Conservation (phyloP, 371 early-diverging fungal genomes). For the Mucor sp. region DNA sequence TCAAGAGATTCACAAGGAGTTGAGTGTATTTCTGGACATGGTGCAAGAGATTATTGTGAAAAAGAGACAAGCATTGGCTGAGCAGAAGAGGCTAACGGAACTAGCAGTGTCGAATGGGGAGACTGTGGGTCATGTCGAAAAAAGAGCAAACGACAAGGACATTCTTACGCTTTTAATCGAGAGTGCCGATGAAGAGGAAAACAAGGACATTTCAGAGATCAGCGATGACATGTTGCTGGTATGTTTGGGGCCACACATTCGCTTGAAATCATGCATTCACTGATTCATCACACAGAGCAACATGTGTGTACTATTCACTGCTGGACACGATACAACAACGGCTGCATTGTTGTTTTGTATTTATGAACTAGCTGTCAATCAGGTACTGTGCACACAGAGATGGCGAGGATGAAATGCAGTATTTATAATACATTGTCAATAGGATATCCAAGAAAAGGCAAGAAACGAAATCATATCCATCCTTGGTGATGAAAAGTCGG, state of each 20-base stretch:
- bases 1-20: conserved; percentile 16
- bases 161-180: conserved; percentile 13
- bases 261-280: not conserved
- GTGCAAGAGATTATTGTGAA: conserved; percentile 37
- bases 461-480: conserved; percentile 11
- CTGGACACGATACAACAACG: conserved; percentile 36
- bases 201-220: conserved; percentile 11
- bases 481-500: conserved; percentile 8
- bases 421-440: not conserved
- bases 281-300: conserved; percentile 24
- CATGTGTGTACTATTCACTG: conserved; percentile 29
- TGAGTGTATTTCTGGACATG: conserved; percentile 15
- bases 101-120: not conserved
- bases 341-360: conserved; percentile 24
- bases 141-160: conserved; percentile 8
- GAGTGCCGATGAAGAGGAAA: conserved; percentile 2
- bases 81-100: not conserved
- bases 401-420: not conserved
- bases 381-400: conserved; percentile 9
- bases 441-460: conserved; percentile 23
- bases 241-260: not conserved
- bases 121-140: not conserved
- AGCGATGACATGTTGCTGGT: conserved; percentile 4
- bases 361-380: conserved; percentile 32
- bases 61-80: conserved; percentile 26